Percentiles rank a stretch among this genome's conserved stretches.
Evolutionary conservation across 2,329 filamentous ascomycete genomes (phyloP).

Genomic region (Ceratocystis albifundus): DNA sequence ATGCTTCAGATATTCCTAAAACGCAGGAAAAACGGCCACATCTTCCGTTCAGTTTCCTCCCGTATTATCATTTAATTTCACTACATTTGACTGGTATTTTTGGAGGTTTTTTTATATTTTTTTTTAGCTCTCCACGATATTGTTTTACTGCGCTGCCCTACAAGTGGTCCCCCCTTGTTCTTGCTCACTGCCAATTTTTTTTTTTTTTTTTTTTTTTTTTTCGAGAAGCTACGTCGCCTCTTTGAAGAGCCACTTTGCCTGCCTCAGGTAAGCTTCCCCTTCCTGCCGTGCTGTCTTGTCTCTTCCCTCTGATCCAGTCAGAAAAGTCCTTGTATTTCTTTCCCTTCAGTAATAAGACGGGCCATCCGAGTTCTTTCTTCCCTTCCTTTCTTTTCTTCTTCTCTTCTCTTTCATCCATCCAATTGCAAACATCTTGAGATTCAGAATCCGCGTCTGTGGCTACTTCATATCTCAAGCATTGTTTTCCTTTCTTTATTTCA

Average conservation of each 20-base stretch:
- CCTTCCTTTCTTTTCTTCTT: constrained; percentile 14
- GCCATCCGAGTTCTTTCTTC: constrained; percentile 12
- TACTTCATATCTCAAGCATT: neutral
- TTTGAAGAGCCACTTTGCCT: constrained; percentile 16
- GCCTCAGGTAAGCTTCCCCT: constrained; percentile 10
- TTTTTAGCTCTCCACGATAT: neutral
- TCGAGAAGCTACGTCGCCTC: constrained; percentile 23
- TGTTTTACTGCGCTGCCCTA: neutral
- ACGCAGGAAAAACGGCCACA: neutral
- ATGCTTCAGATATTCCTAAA: neutral
- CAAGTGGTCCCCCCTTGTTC: neutral
- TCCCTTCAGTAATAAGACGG: neutral
- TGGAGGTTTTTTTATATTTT: neutral
- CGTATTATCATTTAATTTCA: neutral
- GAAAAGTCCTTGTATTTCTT: constrained; percentile 2
- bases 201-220: constrained; percentile 10
- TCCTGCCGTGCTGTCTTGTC: constrained; percentile 2
- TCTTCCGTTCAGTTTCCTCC: neutral
- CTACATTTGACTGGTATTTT: neutral
- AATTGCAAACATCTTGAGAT: constrained; percentile 3
- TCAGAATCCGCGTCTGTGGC: neutral
- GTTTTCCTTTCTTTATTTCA: neutral
- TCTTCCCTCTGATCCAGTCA: neutral
- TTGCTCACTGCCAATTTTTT: constrained; percentile 1
- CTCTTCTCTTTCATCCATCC: neutral